These are phyloP conservation scores for Withania somnifera DNA, from an alignment of 305 asterid species.

Conservation along the genomic window DNA sequence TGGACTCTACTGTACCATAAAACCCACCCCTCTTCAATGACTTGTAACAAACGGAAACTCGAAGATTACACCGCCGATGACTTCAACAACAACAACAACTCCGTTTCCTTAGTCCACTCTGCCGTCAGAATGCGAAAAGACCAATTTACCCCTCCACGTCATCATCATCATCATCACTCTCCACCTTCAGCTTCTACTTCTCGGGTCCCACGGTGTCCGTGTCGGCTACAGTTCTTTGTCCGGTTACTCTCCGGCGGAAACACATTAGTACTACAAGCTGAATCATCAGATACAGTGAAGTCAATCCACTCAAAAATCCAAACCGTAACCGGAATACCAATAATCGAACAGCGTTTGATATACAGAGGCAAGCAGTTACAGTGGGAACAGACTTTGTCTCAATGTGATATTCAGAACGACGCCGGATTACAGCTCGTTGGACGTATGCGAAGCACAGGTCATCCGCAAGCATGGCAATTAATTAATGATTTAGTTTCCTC, in stretches of 20 bases:
- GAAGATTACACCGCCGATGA: slow-evolving; percentile 1
- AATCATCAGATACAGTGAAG: slow-evolving; percentile 38
- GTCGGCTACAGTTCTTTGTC: slow-evolving; percentile 66
- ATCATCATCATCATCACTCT: background rate
- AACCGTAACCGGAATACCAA: slow-evolving; percentile 45
- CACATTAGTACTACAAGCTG: slow-evolving; percentile 51
- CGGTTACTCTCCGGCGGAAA: slow-evolving; percentile 46
- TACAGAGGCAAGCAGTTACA: slow-evolving; percentile 72
- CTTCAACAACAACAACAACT: background rate
- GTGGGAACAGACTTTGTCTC: slow-evolving; percentile 50
- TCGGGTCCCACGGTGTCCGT: background rate
- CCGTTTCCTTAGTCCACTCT: background rate
- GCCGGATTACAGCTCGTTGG: slow-evolving; percentile 54
- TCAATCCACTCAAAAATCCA: slow-evolving; percentile 48
- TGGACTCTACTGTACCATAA: background rate
- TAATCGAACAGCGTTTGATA: slow-evolving; percentile 51
- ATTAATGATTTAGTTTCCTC: slow-evolving; percentile 52
- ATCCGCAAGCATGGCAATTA: slow-evolving; percentile 68
- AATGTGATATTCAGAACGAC: slow-evolving; percentile 45
- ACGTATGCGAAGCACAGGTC: slow-evolving; percentile 63
- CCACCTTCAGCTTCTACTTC: background rate
- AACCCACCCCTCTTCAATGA: background rate
- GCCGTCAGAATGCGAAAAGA: slow-evolving; percentile 53
- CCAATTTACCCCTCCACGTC: slow-evolving; percentile 19
- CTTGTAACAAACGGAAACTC: background rate